These are phyloP conservation scores for Pterocarpus santalinus DNA, from an alignment of 306 rosid genomes.

Conservation along the genomic window DNA sequence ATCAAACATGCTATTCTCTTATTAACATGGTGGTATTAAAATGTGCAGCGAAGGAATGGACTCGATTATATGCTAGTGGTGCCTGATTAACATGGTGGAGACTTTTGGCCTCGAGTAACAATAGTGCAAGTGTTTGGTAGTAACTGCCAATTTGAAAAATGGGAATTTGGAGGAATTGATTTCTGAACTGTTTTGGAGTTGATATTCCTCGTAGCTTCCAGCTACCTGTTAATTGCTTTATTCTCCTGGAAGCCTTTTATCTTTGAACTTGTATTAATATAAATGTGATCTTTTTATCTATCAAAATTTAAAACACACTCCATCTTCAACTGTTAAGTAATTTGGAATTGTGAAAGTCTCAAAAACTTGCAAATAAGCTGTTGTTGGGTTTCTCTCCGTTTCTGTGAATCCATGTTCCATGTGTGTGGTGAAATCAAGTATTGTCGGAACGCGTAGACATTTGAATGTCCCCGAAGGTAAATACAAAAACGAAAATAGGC, in stretches of 20 bases:
- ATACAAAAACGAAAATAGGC: background rate
- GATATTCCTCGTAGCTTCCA: slow-evolving; percentile 53
- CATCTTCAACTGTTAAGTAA: slow-evolving; percentile 36
- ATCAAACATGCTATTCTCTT: slow-evolving; percentile 11
- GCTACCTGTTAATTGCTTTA: slow-evolving; percentile 56
- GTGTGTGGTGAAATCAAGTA: background rate
- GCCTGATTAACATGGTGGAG: slow-evolving; percentile 63
- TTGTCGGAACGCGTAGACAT: background rate
- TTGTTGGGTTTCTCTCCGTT: background rate
- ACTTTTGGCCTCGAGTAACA: slow-evolving; percentile 55
- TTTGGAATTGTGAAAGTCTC: slow-evolving; percentile 25
- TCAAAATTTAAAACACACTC: slow-evolving; percentile 34
- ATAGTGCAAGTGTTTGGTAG: slow-evolving; percentile 64
- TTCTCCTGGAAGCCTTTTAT: slow-evolving; percentile 50
- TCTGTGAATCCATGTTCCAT: background rate
- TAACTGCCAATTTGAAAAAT: slow-evolving; percentile 63
- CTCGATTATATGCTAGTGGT: slow-evolving; percentile 84
- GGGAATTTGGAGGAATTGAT: slow-evolving; percentile 62
- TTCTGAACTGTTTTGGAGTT: slow-evolving; percentile 57
- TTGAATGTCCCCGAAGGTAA: background rate
- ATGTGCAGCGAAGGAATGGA: slow-evolving; percentile 89
- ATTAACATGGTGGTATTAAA: slow-evolving; percentile 15
- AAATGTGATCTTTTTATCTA: slow-evolving; percentile 41
- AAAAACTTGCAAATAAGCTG: slow-evolving; percentile 2
- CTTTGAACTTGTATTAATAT: slow-evolving; percentile 58